Evolutionary conservation across 495 filamentous ascomycete genomes (phyloP).

Genomic region (Terfezia boudieri): DNA sequence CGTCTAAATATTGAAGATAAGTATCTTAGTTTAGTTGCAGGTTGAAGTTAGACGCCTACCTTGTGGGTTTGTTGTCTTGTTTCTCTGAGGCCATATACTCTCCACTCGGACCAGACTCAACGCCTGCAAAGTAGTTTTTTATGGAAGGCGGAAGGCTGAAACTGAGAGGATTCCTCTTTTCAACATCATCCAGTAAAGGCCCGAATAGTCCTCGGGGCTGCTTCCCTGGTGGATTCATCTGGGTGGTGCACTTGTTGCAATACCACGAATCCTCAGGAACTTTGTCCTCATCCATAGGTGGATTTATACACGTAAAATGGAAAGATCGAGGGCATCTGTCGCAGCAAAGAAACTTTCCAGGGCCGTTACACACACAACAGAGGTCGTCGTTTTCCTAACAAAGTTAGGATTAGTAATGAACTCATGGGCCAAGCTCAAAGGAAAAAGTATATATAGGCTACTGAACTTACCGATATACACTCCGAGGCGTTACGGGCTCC

Average conservation of each 20-base stretch:
- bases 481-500: not conserved
- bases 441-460: not conserved
- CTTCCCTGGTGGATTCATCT: slow-evolving; percentile 20
- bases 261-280: slow-evolving; percentile 58
- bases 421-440: not conserved
- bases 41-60: not conserved
- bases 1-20: slow-evolving; percentile 16
- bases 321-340: slow-evolving; percentile 73
- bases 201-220: slow-evolving; percentile 32
- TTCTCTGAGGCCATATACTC: slow-evolving; percentile 43
- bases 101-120: slow-evolving; percentile 48
- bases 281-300: slow-evolving; percentile 40
- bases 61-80: not conserved
- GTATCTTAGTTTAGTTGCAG: not conserved
- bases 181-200: slow-evolving; percentile 33
- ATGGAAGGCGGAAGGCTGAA: slow-evolving; percentile 48
- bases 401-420: not conserved
- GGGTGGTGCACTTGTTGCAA: slow-evolving; percentile 46
- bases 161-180: slow-evolving; percentile 42
- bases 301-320: slow-evolving; percentile 68
- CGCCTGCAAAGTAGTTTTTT: slow-evolving; percentile 50
- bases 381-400: slow-evolving; percentile 61
- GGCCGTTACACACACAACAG: slow-evolving; percentile 59
- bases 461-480: not conserved
- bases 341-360: slow-evolving; percentile 74